These are phyloP conservation scores for Oryza glumipatula DNA, from an alignment of 176 grass and related monocot genomes.

Conservation along the genomic window DNA sequence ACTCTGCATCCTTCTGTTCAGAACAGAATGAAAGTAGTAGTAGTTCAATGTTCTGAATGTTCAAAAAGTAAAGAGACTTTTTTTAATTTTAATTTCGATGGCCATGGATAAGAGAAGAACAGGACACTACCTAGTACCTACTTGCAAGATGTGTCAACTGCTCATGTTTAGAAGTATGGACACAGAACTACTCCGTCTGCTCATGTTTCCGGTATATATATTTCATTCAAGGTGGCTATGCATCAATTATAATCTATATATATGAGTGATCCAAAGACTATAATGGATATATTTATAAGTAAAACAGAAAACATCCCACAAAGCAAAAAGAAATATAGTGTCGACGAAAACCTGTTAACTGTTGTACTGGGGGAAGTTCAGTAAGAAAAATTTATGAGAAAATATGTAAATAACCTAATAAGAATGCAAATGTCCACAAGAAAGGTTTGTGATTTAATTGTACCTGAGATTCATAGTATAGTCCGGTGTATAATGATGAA, in stretches of 20 bases:
- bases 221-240: neutral
- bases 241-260: neutral
- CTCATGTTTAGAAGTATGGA: neutral
- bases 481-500: constrained; percentile 77
- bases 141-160: neutral
- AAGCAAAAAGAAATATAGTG: neutral
- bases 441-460: neutral
- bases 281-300: neutral
- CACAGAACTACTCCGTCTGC: neutral
- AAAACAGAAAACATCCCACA: constrained; percentile 1
- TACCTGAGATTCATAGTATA: constrained; percentile 92
- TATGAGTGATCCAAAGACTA: neutral
- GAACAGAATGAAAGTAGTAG: constrained; percentile 6
- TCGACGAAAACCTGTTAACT: neutral
- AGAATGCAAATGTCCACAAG: neutral
- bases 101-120: neutral
- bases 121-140: neutral
- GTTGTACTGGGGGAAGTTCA: neutral
- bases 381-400: neutral
- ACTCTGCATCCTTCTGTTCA: constrained; percentile 56
- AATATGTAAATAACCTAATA: neutral
- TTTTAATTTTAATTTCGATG: neutral
- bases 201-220: neutral
- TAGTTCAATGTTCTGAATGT: neutral
- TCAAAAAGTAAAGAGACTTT: neutral